These are phyloP conservation scores for Lippia alba DNA, from an alignment of 305 asterid genomes.

Conservation along the genomic window DNA sequence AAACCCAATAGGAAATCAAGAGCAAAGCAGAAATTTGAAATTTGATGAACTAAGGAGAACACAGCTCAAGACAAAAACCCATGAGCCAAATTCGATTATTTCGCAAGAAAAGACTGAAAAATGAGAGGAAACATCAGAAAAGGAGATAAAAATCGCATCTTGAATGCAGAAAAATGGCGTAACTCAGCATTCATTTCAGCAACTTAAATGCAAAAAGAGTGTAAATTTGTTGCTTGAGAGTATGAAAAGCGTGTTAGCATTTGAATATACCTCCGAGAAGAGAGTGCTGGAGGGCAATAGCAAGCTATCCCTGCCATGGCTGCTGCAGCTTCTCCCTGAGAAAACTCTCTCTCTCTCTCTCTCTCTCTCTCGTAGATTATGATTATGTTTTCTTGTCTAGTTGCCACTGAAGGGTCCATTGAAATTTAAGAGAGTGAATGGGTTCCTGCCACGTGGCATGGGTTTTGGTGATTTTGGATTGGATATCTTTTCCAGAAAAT, in stretches of 20 bases:
- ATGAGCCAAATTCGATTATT: neutral
- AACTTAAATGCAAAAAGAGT: neutral
- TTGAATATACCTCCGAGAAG: slow-evolving; percentile 60
- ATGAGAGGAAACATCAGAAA: neutral
- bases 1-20: too few relatives aligned
- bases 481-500: slow-evolving; percentile 40
- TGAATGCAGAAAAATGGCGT: slow-evolving; percentile 15
- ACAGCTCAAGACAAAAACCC: neutral
- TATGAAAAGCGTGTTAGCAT: neutral
- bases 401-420: slow-evolving; percentile 38
- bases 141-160: neutral
- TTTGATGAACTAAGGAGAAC: neutral
- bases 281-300: slow-evolving; percentile 57
- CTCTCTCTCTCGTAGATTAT: slow-evolving; percentile 27
- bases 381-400: slow-evolving; percentile 35
- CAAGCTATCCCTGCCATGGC: slow-evolving; percentile 69
- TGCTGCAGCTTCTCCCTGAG: slow-evolving; percentile 7
- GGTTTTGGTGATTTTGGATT: slow-evolving; percentile 34
- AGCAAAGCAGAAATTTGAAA: too few relatives aligned
- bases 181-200: neutral
- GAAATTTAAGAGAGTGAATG: slow-evolving; percentile 58
- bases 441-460: slow-evolving; percentile 67
- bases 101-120: neutral
- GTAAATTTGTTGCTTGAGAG: slow-evolving; percentile 3
- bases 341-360: slow-evolving; percentile 32